phyloP scores from a whole-genome alignment of 2,329 filamentous ascomycete species.

The Alternaria gaisen region DNA sequence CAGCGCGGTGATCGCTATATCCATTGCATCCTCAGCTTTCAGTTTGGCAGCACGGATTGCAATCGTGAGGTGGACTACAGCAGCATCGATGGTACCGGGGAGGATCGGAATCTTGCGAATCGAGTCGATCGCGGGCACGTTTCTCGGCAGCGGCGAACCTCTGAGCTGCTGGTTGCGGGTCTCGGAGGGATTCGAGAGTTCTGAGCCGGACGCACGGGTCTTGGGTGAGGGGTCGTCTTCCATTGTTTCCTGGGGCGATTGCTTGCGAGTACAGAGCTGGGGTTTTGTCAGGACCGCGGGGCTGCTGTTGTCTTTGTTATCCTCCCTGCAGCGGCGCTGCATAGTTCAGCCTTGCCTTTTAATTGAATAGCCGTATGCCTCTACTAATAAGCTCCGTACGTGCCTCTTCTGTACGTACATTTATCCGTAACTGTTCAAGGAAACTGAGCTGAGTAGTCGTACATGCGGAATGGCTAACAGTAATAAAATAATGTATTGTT shows the following conservation, averaged over 20 bases:
- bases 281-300: not conserved
- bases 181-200: not conserved
- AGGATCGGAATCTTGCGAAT: not conserved
- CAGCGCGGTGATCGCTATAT: not conserved
- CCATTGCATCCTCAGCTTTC: not conserved
- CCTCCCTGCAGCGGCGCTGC: not conserved
- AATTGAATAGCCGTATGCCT: not conserved
- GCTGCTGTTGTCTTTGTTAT: not conserved
- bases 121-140: not conserved
- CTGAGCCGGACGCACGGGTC: not conserved
- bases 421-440: too few species aligned
- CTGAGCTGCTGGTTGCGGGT: not conserved
- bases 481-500: not conserved
- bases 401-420: not conserved
- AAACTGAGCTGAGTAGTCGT: not conserved
- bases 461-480: too few species aligned
- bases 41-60: not conserved
- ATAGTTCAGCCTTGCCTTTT: not conserved
- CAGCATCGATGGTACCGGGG: not conserved
- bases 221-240: not conserved
- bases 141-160: not conserved
- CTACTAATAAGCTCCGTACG: not conserved
- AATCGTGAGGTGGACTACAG: not conserved
- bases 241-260: not conserved
- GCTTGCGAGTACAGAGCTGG: not conserved